phyloP scores from a whole-genome alignment of 2,329 filamentous ascomycete genomes.

The Hysterium pulicare region DNA sequence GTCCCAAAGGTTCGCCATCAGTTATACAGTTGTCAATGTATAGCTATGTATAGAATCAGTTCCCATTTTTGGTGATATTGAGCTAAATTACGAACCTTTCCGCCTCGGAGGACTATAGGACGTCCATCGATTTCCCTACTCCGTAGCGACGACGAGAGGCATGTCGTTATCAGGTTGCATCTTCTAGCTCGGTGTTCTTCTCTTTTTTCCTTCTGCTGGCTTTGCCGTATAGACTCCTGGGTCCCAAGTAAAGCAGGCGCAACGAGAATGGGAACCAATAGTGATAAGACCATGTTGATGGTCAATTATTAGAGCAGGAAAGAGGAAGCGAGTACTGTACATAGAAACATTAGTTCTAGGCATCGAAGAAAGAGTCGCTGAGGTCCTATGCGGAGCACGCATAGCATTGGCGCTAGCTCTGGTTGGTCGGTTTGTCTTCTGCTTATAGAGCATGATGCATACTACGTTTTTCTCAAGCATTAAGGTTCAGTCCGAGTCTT shows the following conservation, averaged over 20 bases:
- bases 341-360: too few relatives aligned
- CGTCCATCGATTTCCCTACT: constrained; percentile 46
- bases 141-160: constrained; percentile 42
- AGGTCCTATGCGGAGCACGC: too few relatives aligned
- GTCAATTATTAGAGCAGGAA: constrained; percentile 3
- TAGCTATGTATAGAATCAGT: constrained; percentile 12
- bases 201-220: constrained; percentile 47
- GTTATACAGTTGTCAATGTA: constrained; percentile 54
- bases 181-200: constrained; percentile 50
- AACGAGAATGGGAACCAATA: constrained; percentile 42
- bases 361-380: too few relatives aligned
- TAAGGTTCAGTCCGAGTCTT: too few relatives aligned
- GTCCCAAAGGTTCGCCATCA: constrained; percentile 48
- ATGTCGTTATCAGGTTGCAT: constrained; percentile 49
- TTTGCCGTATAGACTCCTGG: constrained; percentile 50
- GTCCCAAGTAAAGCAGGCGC: constrained; percentile 48
- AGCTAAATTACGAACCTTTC: constrained; percentile 33
- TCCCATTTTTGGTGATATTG: neutral
- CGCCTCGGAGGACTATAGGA: constrained; percentile 43
- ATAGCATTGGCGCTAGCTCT: too few relatives aligned
- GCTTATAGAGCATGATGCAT: too few relatives aligned
- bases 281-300: constrained; percentile 40
- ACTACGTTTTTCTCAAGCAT: too few relatives aligned
- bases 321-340: too few relatives aligned
- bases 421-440: too few relatives aligned